Percentiles rank a stretch among this genome's conserved stretches.
Evolutionary conservation across 1,284 basidiomycete genomes (phyloP).

Genomic region (Cutaneotrichosporon mucoides): DNA sequence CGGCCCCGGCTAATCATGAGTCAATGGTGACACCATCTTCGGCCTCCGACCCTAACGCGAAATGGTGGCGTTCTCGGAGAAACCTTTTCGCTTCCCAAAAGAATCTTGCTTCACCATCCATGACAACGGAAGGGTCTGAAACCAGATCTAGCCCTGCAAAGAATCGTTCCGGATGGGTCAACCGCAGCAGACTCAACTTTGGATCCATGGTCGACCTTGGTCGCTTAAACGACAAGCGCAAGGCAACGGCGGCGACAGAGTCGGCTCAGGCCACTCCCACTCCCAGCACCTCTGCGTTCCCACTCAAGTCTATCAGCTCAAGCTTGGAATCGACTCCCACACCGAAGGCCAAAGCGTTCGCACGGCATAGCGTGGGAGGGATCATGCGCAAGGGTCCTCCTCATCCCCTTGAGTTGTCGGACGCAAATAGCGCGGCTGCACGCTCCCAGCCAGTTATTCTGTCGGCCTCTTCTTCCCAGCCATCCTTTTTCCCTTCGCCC

Average conservation of each 20-base stretch:
- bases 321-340: background rate
- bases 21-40: background rate
- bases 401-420: slow-evolving; percentile 17
- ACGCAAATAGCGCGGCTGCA: background rate
- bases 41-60: slow-evolving; percentile 5
- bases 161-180: slow-evolving; percentile 1
- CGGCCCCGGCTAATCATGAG: background rate
- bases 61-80: slow-evolving; percentile 19
- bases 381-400: slow-evolving; percentile 9
- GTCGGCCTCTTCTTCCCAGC: slow-evolving; percentile 13
- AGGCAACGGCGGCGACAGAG: background rate
- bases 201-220: slow-evolving; percentile 20
- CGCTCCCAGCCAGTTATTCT: slow-evolving; percentile 13
- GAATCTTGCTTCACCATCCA: background rate
- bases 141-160: background rate
- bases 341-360: background rate
- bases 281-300: background rate
- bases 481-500: slow-evolving; percentile 6
- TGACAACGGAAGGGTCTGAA: background rate
- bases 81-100: slow-evolving; percentile 16
- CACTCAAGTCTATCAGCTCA: background rate
- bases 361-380: slow-evolving; percentile 8
- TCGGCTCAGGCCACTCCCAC: background rate
- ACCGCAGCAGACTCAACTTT: slow-evolving; percentile 17
- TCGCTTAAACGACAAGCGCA: slow-evolving; percentile 4